phyloP scores from a whole-genome alignment of 257 asterid species.

The Capsicum pubescens region DNA sequence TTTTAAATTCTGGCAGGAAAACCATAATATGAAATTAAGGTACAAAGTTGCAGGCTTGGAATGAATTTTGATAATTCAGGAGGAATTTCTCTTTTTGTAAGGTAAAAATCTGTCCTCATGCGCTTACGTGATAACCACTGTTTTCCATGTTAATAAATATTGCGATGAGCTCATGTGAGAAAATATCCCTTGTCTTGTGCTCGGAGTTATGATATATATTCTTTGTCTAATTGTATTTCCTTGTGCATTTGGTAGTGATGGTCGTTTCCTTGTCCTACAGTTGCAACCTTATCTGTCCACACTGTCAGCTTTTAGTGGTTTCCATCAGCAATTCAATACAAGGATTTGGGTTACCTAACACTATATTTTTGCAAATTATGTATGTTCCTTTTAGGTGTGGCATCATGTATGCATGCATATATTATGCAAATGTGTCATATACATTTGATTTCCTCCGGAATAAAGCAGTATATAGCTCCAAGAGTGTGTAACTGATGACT shows the following conservation, averaged over 20 bases:
- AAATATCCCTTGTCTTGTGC: not conserved
- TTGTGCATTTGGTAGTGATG: conserved; percentile 9
- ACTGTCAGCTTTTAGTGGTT: not conserved
- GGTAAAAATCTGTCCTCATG: not conserved
- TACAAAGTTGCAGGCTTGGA: conserved; percentile 86
- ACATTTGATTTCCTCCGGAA: not conserved
- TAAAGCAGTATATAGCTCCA: not conserved
- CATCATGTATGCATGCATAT: not conserved
- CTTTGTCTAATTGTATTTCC: conserved; percentile 3
- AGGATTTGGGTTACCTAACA: not conserved
- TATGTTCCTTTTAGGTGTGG: not conserved
- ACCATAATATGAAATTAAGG: conserved; percentile 71
- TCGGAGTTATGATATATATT: not conserved
- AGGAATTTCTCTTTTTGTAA: conserved; percentile 15
- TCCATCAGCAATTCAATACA: not conserved
- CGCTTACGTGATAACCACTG: not conserved
- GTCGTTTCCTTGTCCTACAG: not conserved
- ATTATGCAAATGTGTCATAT: not conserved
- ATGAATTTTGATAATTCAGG: conserved; percentile 44
- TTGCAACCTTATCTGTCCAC: not conserved
- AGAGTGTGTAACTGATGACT: not conserved
- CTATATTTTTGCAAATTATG: not conserved
- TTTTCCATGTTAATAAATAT: not conserved
- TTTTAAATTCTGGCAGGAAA: conserved; percentile 62
- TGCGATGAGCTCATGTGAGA: not conserved